Base-by-base conservation (phyloP, 257 asterid species). In the Solanum medicagineum region DNA sequence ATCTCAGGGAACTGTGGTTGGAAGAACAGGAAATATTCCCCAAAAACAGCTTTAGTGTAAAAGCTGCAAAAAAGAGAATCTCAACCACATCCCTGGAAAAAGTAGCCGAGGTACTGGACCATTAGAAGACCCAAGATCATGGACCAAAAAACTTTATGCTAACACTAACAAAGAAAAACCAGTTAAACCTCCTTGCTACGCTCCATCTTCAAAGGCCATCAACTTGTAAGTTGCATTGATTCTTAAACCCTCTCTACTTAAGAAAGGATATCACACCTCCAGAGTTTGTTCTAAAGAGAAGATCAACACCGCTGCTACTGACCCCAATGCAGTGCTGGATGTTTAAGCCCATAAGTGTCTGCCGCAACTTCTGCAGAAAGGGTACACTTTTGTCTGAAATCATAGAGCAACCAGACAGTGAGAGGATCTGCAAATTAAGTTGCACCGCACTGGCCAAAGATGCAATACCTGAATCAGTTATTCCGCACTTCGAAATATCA, bases 261-360 rank as follows among this genome's bases (percentile, higher is more conserved):
- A 81, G 83, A 88, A 65, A 97, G 98, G 85, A 97, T 89, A 71
- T 97, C 96, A 22, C 99, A 97, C 94, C 96, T 93, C 94, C 97
- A 92, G 11, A 95, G 94, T 15, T 15, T 84, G 89, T 89, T 93
- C 96, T 77, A 84, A 26, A 29, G 29, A 97, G 98, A 85, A 87
- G 81, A 87, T 89, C 90, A 84, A 90, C 85, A 6, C 92, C 57
- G 2, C 83, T 81, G 36, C 56, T 66, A 84, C 93, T 92, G 79
- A 97, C 88, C 75, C 97, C 93, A 11, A 7, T 32, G 91, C 99
- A 97, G 12, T 87, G 89, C 90, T 92, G 95, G 70, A 97, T 91
- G 91, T 92, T 95, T 90, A 95, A 87, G 17, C 99, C 98, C 36
- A 90, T 77, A 57, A 97, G 89, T 12, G 89, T 84, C 87, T 71